Base-by-base conservation (phyloP, 2,329 filamentous ascomycete species). In the Phaeosphaeria sp. region DNA sequence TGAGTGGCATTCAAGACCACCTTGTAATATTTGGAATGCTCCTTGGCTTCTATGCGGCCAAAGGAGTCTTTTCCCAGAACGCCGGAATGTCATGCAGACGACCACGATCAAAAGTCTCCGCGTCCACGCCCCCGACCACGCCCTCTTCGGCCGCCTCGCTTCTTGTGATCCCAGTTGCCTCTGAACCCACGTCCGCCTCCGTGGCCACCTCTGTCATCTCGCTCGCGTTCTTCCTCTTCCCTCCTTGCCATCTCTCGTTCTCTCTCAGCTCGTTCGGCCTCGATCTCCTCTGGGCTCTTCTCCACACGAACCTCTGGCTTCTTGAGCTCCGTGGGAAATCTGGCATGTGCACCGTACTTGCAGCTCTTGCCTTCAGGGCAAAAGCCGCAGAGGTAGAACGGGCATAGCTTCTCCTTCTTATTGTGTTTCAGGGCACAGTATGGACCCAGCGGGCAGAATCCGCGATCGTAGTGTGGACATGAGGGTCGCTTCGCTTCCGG, bases 361-460 rank as follows among this genome's bases (percentile, higher is more conserved):
- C 95, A 99, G 7, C 82, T 81, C 60, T 82, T 84, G 0, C 89
- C 94, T 54, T 96, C 91, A 0, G 95, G 95, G 75, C 95, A 99
- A 81, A 99, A 99, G 1, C 95, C 95, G 7, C 92, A 92, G 17
- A 98, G 82, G 74, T 96, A 99, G 76, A 90, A 97, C 1, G 83
- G 83, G 74, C 95, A 99, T 6, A 97, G 77, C 64, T 86, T 88
- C 33, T 74, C 70, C 63, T 91, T 88, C 58, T 93, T 87, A 55
- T 96, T 89, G 78, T 99, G 95, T 67, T 93, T 91, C 79, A 97
- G 93, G 22, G 90, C 88, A 78, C 95, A 99, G 57, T 86, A 80
- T 1, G 93, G 93, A 0, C 95, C 95, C 9, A 98, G 84, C 18
- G 92, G 92, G 72, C 95, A 99, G 81, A 98, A 98, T 2, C 95